These are phyloP conservation scores for Entrophospora sp. DNA, from an alignment of 192 early-diverging fungal species.

Conservation along the genomic window DNA sequence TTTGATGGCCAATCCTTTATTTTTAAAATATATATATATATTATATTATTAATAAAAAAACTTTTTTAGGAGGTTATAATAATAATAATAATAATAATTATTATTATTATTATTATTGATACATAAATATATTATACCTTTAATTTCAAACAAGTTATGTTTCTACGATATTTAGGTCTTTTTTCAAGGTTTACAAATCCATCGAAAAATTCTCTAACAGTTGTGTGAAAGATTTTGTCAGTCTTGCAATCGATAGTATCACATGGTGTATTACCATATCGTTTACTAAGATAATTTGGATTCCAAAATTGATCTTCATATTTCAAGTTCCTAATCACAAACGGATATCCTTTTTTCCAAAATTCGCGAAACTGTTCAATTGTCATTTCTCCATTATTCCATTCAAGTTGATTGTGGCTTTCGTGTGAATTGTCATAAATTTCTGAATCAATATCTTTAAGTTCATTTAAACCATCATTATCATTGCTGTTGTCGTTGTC, in stretches of 20 bases:
- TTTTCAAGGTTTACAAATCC: neutral
- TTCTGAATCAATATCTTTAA: too few species aligned
- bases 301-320: neutral
- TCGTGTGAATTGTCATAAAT: neutral
- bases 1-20: constrained; percentile 6
- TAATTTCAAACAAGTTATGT: neutral
- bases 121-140: neutral
- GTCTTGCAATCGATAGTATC: neutral
- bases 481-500: too few species aligned
- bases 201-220: neutral
- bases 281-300: neutral
- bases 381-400: neutral
- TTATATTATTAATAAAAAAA: neutral
- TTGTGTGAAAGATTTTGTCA: neutral
- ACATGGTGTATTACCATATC: neutral
- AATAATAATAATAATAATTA: too few species aligned
- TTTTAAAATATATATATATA: neutral
- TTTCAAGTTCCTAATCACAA: neutral
- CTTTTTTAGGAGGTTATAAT: too few species aligned
- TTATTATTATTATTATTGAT: too few species aligned
- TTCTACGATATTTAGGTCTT: too few species aligned
- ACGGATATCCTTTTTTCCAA: neutral
- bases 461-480: too few species aligned
- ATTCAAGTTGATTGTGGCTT: neutral
- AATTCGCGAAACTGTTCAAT: neutral